Conservation (phyloP, 2,329 filamentous ascomycete species). For the Alternaria tenuissima region DNA sequence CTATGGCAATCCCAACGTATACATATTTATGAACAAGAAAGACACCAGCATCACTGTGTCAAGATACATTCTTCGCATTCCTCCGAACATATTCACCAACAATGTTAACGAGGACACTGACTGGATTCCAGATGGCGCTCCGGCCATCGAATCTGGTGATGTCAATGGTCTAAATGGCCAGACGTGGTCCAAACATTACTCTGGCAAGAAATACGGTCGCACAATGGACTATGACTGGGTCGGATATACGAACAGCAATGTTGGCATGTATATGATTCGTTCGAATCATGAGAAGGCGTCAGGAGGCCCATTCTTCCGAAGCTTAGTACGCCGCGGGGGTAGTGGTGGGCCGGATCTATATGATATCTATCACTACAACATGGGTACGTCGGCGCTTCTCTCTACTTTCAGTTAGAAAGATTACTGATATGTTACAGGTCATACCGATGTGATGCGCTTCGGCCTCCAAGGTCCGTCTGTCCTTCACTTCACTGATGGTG, state of each 20-base stretch:
- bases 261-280: constrained; percentile 51
- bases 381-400: constrained; percentile 39
- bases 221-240: constrained; percentile 52
- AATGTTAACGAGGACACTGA: constrained; percentile 48
- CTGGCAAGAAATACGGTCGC: constrained; percentile 52
- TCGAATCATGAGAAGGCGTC: constrained; percentile 56
- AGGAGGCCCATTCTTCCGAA: constrained; percentile 51
- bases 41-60: constrained; percentile 52
- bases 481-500: constrained; percentile 52
- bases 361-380: constrained; percentile 57
- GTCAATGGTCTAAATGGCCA: constrained; percentile 32
- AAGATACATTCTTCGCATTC: constrained; percentile 48
- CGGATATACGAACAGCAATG: constrained; percentile 48
- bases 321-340: constrained; percentile 50
- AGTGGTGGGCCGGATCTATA: constrained; percentile 52
- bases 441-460: constrained; percentile 54
- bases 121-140: constrained; percentile 28
- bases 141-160: constrained; percentile 32
- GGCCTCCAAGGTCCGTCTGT: constrained; percentile 55
- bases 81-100: constrained; percentile 37
- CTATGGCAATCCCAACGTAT: constrained; percentile 65
- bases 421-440: constrained; percentile 21
- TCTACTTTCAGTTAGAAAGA: not conserved
- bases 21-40: constrained; percentile 56
- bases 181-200: constrained; percentile 55